Evolutionary conservation across 2,329 filamentous ascomycete genomes (phyloP), one percentile per base, ranked within the genome.

Genomic region (Paraphaeosphaeria sporulosa): DNA sequence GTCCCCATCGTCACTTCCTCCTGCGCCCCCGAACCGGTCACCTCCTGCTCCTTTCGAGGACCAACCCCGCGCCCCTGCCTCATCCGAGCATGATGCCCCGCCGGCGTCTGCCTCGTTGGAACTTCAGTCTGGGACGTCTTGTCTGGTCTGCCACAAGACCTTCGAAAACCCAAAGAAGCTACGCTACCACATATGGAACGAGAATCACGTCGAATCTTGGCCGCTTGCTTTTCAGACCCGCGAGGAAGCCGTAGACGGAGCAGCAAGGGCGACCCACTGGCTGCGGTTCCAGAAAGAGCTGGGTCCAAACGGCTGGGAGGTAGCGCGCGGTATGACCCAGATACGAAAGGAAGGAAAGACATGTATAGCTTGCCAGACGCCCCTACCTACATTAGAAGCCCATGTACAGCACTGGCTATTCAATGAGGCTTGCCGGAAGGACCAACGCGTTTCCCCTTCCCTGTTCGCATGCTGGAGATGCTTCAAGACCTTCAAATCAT

Each of bases 91-190:
- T 25, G 9, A 36, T 17, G 15, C 15, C 19, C 30, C 47, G 15
- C 25, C 27, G n/a, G 7, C 46, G 8, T 12, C 27, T 19, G 12
- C 23, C 32, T 36, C 36, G 15, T 13, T 25, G 3, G 15, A 55
- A 27, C 40, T 15, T 27, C n/a, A 40, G n/a, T 54, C 25, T 27
- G 40, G n/a, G 8, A 47, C 27, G 2, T 36, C 27, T 4, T 55
- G 52, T 30, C 42, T 36, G 3, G 52, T 55, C 52, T 55, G 52
- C 52, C 40, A 25, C n/a, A 4, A 44, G 40, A 36, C 27, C 13
- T 46, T 36, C 12, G 5, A 13, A 32, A 46, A 42, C 2, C 21
- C 27, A n/a, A 9, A 5, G 27, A 36, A 23, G 52, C 52, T 55
- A 7, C 42, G 42, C 30, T 2, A 8, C 4, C 52, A 55, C 52